Conservation (phyloP, 768 basidiomycete species). For the Sistotremastrum suecicum region DNA sequence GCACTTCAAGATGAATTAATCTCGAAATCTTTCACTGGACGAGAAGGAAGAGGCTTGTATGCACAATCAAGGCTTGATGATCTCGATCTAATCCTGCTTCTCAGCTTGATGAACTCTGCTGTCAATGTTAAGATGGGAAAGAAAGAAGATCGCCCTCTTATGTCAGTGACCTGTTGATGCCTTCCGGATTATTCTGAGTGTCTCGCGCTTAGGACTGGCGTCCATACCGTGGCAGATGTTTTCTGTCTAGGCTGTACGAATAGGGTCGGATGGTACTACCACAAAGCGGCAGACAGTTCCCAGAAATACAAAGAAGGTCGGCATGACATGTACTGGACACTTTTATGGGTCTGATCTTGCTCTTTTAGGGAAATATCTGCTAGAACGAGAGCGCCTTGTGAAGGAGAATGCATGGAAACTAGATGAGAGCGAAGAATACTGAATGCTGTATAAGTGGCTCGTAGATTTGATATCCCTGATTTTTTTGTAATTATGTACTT, state of each 20-base stretch:
- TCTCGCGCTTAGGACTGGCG: constrained; percentile 43
- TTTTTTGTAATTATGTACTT: no score
- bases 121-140: constrained; percentile 60
- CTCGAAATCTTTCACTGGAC: constrained; percentile 72
- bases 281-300: constrained; percentile 56
- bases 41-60: constrained; percentile 72
- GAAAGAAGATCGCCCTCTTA: constrained; percentile 58
- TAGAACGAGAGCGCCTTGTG: constrained; percentile 65
- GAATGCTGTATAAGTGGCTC: no score
- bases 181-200: constrained; percentile 2
- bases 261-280: constrained; percentile 71
- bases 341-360: background rate
- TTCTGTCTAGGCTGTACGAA: constrained; percentile 72
- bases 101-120: constrained; percentile 64
- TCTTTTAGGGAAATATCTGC: constrained; percentile 58
- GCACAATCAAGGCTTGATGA: constrained; percentile 10
- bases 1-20: constrained; percentile 74
- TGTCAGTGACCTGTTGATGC: constrained; percentile 27
- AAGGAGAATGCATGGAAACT: constrained; percentile 75
- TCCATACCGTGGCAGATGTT: constrained; percentile 69
- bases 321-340: constrained; percentile 4
- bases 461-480: no score
- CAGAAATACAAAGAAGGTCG: constrained; percentile 83
- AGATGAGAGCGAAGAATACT: constrained; percentile 19
- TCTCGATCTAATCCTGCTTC: background rate